phyloP scores from a whole-genome alignment of 208 protist species.

The Blechomonas ayalai region DNA sequence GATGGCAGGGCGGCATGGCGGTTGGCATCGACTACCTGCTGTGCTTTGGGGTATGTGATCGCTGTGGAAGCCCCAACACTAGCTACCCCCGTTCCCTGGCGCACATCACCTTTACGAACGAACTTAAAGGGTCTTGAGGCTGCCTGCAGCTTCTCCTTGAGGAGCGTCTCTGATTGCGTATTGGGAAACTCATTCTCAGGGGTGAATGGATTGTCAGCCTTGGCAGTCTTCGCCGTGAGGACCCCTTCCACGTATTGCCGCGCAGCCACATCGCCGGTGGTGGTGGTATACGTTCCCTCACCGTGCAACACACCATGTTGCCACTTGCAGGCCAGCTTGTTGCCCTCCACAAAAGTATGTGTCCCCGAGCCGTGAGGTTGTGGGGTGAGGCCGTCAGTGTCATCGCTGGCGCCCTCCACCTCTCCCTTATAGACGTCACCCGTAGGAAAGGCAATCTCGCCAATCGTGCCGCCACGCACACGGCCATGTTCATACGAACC shows the following conservation, averaged over 20 bases:
- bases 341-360: slow-evolving; percentile 72
- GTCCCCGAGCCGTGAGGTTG: slow-evolving; percentile 60
- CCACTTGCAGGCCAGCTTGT: slow-evolving; percentile 66
- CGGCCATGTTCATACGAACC: slow-evolving; percentile 38
- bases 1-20: no score
- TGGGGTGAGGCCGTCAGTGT: slow-evolving; percentile 16
- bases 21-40: no score
- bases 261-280: slow-evolving; percentile 26
- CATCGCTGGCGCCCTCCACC: slow-evolving; percentile 30
- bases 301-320: slow-evolving; percentile 72
- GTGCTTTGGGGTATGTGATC: no score
- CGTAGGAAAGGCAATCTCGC: slow-evolving; percentile 50
- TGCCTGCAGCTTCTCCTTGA: slow-evolving; percentile 20
- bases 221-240: slow-evolving; percentile 6
- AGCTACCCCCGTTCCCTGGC: no score
- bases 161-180: slow-evolving; percentile 44
- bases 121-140: slow-evolving; percentile 33
- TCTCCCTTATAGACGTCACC: slow-evolving; percentile 63
- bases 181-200: slow-evolving; percentile 75
- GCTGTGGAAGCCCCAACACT: no score
- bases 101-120: slow-evolving; percentile 34
- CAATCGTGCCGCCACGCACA: slow-evolving; percentile 9
- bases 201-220: slow-evolving; percentile 32
- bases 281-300: slow-evolving; percentile 45
- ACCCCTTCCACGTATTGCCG: slow-evolving; percentile 67